Conservation (phyloP, 148 eudicot genomes). For the Pharnaceum exiguum region DNA sequence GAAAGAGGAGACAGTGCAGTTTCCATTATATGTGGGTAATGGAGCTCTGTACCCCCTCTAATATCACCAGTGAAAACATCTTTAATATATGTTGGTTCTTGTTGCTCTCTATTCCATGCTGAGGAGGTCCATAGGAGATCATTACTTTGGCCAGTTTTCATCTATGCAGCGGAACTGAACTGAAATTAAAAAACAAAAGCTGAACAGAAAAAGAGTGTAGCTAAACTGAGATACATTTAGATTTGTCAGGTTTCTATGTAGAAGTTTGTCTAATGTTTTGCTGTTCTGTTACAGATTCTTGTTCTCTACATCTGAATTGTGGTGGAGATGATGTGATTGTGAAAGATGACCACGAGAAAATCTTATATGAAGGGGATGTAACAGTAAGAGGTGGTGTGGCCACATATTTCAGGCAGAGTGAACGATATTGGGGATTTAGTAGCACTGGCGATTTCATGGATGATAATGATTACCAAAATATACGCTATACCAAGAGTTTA, state of each 20-base stretch:
- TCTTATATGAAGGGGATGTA: constrained; percentile 61
- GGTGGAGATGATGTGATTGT: constrained; percentile 52
- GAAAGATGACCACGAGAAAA: constrained; percentile 25
- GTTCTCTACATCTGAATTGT: constrained; percentile 63
- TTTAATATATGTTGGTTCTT: no score
- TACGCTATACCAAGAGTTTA: constrained; percentile 17
- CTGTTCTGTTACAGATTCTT: constrained; percentile 45
- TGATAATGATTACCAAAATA: constrained; percentile 27
- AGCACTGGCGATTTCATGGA: constrained; percentile 77
- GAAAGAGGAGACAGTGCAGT: no score
- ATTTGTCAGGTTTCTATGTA: not conserved
- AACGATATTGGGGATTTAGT: constrained; percentile 58
- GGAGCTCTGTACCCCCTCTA: no score
- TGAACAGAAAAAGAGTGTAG: no score
- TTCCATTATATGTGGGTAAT: no score
- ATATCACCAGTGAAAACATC: no score
- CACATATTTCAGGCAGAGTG: constrained; percentile 25
- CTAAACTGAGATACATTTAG: no score
- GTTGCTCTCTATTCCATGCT: no score
- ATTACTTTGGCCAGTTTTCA: no score
- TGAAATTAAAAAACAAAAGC: no score
- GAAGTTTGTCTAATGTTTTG: not conserved
- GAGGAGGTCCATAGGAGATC: no score
- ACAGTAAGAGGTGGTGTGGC: constrained; percentile 47
- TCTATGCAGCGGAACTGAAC: no score